Conservation (phyloP, 768 basidiomycete species). For the Hygrocybe coccinea region DNA sequence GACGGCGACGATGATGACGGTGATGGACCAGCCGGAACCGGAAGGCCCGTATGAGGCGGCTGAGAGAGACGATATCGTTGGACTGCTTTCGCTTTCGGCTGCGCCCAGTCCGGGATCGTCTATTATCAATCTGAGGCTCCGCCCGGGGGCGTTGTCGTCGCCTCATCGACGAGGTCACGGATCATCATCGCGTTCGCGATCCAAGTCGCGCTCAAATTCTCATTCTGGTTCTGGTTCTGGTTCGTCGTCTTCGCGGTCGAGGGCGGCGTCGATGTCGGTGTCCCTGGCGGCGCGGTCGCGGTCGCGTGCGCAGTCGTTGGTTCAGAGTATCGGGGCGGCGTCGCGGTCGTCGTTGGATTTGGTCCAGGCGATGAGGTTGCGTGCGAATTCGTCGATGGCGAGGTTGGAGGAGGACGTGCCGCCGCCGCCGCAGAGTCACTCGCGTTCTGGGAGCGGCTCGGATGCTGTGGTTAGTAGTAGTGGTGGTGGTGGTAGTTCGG, state of each 20-base stretch:
- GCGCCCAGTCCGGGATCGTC: constrained; percentile 49
- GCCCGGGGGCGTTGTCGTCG: constrained; percentile 33
- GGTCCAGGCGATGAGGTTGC: constrained; percentile 45
- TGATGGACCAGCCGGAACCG: constrained; percentile 42
- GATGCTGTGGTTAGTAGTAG: constrained; percentile 19
- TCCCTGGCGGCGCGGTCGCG: constrained; percentile 51
- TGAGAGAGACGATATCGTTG: constrained; percentile 60
- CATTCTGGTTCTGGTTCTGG: constrained; percentile 31
- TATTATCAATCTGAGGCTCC: constrained; percentile 37
- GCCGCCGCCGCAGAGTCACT: constrained; percentile 26
- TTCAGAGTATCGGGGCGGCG: constrained; percentile 59
- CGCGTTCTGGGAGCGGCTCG: constrained; percentile 21
- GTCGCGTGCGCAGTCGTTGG: constrained; percentile 61
- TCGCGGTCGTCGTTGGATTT: constrained; percentile 58
- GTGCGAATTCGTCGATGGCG: constrained; percentile 66
- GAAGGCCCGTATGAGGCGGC: constrained; percentile 55
- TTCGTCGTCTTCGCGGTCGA: constrained; percentile 34
- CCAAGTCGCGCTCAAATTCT: constrained; percentile 29
- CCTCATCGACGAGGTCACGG: constrained; percentile 30
- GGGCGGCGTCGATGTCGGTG: constrained; percentile 43
- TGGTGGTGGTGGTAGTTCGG: too few relatives aligned
- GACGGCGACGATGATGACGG: too few relatives aligned
- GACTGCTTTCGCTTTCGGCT: constrained; percentile 42
- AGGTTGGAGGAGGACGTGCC: constrained; percentile 54
- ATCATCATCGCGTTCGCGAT: neutral